Percentiles rank a stretch among this genome's conserved stretches.
Conservation (phyloP, 371 early-diverging fungal genomes). For the Polyrhizophydium stewartii region DNA sequence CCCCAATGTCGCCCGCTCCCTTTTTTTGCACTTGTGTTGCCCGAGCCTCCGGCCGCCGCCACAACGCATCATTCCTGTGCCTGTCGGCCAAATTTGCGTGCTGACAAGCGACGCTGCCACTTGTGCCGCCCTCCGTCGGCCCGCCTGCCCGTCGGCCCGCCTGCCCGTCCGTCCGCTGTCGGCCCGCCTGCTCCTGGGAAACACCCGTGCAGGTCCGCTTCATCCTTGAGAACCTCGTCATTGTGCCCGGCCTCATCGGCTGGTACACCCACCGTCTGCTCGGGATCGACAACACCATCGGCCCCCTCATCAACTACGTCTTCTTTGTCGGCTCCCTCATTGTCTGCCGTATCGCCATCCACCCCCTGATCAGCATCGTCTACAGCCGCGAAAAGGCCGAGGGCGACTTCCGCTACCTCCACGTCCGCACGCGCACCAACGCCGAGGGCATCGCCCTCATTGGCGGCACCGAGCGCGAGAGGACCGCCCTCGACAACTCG, state of each 20-base stretch:
- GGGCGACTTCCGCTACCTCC: constrained; percentile 70
- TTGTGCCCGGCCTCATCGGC: constrained; percentile 69
- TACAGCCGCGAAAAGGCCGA: constrained; percentile 73
- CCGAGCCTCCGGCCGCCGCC: too few species aligned
- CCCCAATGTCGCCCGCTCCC: too few species aligned
- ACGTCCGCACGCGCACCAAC: constrained; percentile 66
- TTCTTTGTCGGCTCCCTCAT: constrained; percentile 70
- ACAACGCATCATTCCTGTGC: background rate
- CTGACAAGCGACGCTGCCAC: too few species aligned
- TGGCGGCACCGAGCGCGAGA: constrained; percentile 65
- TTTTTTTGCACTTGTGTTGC: too few species aligned
- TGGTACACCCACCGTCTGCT: constrained; percentile 72
- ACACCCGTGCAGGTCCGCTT: constrained; percentile 45
- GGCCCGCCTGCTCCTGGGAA: too few species aligned
- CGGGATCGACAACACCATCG: constrained; percentile 69
- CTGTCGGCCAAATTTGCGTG: too few species aligned
- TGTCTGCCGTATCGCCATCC: constrained; percentile 56
- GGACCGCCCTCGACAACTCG: constrained; percentile 44
- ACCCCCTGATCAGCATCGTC: constrained; percentile 71
- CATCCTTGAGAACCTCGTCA: constrained; percentile 63
- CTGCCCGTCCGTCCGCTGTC: too few species aligned
- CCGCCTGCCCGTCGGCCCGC: background rate
- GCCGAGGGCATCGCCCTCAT: constrained; percentile 79
- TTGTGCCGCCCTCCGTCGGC: background rate
- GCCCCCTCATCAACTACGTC: constrained; percentile 64